phyloP scores from a whole-genome alignment of 1,284 basidiomycete species.

The Apiotrichum mycotoxinovorans region DNA sequence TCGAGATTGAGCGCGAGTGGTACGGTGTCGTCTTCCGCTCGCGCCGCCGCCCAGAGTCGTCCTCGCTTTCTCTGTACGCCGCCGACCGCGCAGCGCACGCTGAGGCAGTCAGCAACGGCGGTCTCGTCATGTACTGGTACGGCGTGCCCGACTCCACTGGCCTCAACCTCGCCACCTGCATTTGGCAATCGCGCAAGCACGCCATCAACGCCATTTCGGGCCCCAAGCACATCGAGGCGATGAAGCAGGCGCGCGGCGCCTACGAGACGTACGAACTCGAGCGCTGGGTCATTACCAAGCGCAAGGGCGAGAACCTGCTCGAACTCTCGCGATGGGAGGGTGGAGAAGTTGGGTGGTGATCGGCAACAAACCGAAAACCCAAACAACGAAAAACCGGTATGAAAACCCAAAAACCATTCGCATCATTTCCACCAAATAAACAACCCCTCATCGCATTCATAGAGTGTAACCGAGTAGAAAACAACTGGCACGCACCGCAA shows the following conservation, averaged over 20 bases:
- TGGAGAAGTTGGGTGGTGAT: slow-evolving; percentile 61
- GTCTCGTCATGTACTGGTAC: slow-evolving; percentile 77
- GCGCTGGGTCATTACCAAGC: slow-evolving; percentile 67
- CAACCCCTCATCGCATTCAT: no score
- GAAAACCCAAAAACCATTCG: neutral
- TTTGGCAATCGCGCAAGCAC: slow-evolving; percentile 76
- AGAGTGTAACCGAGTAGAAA: no score
- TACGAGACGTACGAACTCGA: slow-evolving; percentile 78
- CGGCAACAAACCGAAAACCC: neutral
- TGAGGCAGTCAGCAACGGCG: slow-evolving; percentile 81
- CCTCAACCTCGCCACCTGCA: slow-evolving; percentile 88
- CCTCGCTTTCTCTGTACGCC: slow-evolving; percentile 63
- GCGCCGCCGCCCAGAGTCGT: slow-evolving; percentile 57
- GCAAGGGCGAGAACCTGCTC: slow-evolving; percentile 60
- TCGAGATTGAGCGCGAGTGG: slow-evolving; percentile 62
- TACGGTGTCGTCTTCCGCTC: slow-evolving; percentile 88
- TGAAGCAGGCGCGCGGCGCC: slow-evolving; percentile 69
- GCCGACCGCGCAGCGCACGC: slow-evolving; percentile 82
- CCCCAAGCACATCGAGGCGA: slow-evolving; percentile 75
- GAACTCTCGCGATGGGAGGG: slow-evolving; percentile 60
- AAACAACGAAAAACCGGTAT: neutral
- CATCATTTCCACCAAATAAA: neutral
- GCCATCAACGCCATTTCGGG: slow-evolving; percentile 73
- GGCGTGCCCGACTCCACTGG: slow-evolving; percentile 75
- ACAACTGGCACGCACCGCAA: no score